Percentiles rank a stretch among this genome's conserved stretches.
phyloP scores from a whole-genome alignment of 2,329 filamentous ascomycete genomes.

The Aulographum hederae region DNA sequence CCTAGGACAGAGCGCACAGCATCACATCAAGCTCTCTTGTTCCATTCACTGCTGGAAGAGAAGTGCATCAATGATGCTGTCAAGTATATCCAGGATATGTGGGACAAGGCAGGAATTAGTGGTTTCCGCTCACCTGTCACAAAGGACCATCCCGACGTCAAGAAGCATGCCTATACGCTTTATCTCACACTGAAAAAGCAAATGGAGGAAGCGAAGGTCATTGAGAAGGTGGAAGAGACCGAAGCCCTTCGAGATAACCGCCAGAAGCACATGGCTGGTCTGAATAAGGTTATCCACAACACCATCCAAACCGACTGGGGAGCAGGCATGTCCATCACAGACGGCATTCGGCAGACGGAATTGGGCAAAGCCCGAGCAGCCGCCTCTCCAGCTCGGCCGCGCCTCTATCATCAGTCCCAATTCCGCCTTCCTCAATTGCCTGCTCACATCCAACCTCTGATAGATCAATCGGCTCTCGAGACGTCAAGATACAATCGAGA shows the following conservation, averaged over 20 bases:
- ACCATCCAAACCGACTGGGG: too few relatives aligned
- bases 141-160: slow-evolving; percentile 17
- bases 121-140: too few relatives aligned
- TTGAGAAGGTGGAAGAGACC: not conserved
- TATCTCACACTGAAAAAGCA: slow-evolving; percentile 13
- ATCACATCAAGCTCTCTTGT: slow-evolving; percentile 15
- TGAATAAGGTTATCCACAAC: too few relatives aligned
- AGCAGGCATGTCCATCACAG: too few relatives aligned
- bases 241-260: not conserved
- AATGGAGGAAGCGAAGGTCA: not conserved
- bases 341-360: too few relatives aligned
- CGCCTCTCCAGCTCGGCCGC: too few relatives aligned
- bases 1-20: not conserved
- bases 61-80: slow-evolving; percentile 21
- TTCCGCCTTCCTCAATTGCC: too few relatives aligned
- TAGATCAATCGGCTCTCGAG: too few relatives aligned
- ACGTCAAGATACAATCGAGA: slow-evolving; percentile 29
- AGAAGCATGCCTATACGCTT: slow-evolving; percentile 15
- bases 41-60: slow-evolving; percentile 28
- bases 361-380: too few relatives aligned
- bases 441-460: too few relatives aligned
- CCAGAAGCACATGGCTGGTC: too few relatives aligned
- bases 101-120: not conserved
- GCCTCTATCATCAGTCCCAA: too few relatives aligned
- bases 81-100: slow-evolving; percentile 13